phyloP scores from a whole-genome alignment of 805 yeast species.

The Wickerhamomyces bisporus region DNA sequence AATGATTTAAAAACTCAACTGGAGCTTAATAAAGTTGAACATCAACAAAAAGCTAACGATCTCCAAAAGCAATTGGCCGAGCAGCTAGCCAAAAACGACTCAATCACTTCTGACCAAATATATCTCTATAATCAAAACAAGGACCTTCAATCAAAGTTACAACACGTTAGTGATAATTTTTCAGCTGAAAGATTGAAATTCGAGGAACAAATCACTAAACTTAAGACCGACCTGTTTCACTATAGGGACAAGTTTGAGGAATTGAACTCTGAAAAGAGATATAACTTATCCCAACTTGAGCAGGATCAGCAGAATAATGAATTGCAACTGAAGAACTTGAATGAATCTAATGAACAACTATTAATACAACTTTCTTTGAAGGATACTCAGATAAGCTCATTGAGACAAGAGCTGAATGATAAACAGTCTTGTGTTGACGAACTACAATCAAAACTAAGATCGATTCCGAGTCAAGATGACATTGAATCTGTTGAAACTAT shows the following conservation, averaged over 20 bases:
- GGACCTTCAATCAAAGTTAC: slow-evolving; percentile 24
- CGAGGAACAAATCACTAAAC: slow-evolving; percentile 28
- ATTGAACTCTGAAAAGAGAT: slow-evolving; percentile 13
- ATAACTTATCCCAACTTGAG: slow-evolving; percentile 12
- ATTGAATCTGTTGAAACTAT: slow-evolving; percentile 26
- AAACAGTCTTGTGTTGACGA: slow-evolving; percentile 25
- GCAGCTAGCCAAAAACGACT: slow-evolving; percentile 14
- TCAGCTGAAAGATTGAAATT: slow-evolving; percentile 19
- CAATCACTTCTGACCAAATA: slow-evolving; percentile 26
- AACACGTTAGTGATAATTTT: slow-evolving; percentile 21
- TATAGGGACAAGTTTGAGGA: slow-evolving; percentile 8
- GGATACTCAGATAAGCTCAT: slow-evolving; percentile 1
- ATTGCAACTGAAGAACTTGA: slow-evolving; percentile 17
- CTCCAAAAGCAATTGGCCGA: slow-evolving; percentile 23
- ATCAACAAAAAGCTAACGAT: slow-evolving; percentile 26
- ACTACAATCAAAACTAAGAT: slow-evolving; percentile 27
- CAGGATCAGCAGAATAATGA: slow-evolving; percentile 13
- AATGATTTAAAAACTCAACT: slow-evolving; percentile 34
- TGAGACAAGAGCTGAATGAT: slow-evolving; percentile 18
- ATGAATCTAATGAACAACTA: slow-evolving; percentile 17
- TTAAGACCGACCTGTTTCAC: slow-evolving; percentile 30
- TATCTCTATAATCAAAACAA: slow-evolving; percentile 32
- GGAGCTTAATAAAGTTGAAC: slow-evolving; percentile 28
- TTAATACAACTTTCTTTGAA: slow-evolving; percentile 1
- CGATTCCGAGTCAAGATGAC: slow-evolving; percentile 36